Evolutionary conservation across 345 rosid genomes (phyloP).

Genomic region (Theobroma cacao): DNA sequence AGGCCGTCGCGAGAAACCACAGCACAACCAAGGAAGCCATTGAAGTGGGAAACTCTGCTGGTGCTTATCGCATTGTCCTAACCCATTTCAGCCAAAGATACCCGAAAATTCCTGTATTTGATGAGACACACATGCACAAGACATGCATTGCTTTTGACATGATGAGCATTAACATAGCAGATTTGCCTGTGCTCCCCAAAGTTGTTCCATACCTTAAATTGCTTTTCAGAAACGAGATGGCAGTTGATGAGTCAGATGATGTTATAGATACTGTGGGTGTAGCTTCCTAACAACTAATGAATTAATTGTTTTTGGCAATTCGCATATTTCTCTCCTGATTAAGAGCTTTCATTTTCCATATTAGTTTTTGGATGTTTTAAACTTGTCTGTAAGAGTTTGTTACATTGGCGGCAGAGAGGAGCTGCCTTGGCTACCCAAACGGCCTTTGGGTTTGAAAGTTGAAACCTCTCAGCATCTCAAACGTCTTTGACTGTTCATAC

Average conservation of each 20-base stretch:
- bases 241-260: slow-evolving; percentile 61
- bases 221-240: slow-evolving; percentile 69
- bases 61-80: slow-evolving; percentile 72
- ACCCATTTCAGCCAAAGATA: slow-evolving; percentile 99
- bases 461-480: not conserved
- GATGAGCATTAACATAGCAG: slow-evolving; percentile 93
- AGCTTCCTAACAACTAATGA: slow-evolving; percentile 11
- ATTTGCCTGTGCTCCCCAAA: slow-evolving; percentile 70
- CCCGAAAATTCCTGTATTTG: slow-evolving; percentile 85
- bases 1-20: slow-evolving; percentile 87
- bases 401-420: not conserved
- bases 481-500: not conserved
- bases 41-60: slow-evolving; percentile 59
- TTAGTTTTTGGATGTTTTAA: not conserved
- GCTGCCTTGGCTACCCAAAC: not conserved
- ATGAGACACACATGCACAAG: slow-evolving; percentile 74
- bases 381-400: not conserved
- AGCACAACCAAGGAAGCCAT: slow-evolving; percentile 96
- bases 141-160: slow-evolving; percentile 89
- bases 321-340: not conserved
- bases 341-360: not conserved
- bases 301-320: not conserved
- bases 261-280: slow-evolving; percentile 30
- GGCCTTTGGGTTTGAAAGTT: not conserved
- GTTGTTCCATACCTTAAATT: slow-evolving; percentile 80